Conservation (phyloP, 192 early-diverging fungal species). For the Coemansia asiatica region DNA sequence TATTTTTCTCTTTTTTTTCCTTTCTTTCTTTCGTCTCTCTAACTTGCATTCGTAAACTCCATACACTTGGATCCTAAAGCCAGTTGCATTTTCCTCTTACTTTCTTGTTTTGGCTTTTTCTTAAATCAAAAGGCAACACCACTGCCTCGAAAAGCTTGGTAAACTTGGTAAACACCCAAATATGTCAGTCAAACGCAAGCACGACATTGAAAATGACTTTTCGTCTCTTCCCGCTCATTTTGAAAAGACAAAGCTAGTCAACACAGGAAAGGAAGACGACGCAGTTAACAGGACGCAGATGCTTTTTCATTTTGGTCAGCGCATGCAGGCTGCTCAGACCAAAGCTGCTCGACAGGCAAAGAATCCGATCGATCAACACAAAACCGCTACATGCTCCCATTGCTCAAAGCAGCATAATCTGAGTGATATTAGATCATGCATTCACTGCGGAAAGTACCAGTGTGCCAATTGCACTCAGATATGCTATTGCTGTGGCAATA, state of each 20-base stretch:
- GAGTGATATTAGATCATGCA: conserved; percentile 11
- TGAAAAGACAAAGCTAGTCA: conserved; percentile 19
- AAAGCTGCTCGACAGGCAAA: conserved; percentile 10
- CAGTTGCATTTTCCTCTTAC: neutral
- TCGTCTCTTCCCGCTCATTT: neutral
- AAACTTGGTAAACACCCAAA: neutral
- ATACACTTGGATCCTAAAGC: too few species aligned
- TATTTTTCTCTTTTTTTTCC: neutral
- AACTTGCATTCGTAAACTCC: too few species aligned
- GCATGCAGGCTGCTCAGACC: conserved; percentile 17
- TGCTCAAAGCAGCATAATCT: conserved; percentile 6
- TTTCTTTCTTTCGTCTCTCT: too few species aligned
- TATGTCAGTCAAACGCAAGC: conserved; percentile 42
- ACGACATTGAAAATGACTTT: conserved; percentile 7
- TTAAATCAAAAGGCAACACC: too few species aligned
- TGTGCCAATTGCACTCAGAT: conserved; percentile 27
- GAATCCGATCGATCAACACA: neutral
- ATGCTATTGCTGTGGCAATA: conserved; percentile 38
- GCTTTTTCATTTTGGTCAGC: conserved; percentile 49
- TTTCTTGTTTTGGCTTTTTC: too few species aligned
- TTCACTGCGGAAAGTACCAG: conserved; percentile 26
- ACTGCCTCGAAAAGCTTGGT: too few species aligned
- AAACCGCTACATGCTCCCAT: conserved; percentile 17
- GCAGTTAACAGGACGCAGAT: conserved; percentile 31
- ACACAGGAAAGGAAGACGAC: conserved; percentile 23